Evolutionary conservation across 2,329 filamentous ascomycete genomes (phyloP), one percentile per base, ranked within the genome.

Genomic region (Colletotrichum sidae): DNA sequence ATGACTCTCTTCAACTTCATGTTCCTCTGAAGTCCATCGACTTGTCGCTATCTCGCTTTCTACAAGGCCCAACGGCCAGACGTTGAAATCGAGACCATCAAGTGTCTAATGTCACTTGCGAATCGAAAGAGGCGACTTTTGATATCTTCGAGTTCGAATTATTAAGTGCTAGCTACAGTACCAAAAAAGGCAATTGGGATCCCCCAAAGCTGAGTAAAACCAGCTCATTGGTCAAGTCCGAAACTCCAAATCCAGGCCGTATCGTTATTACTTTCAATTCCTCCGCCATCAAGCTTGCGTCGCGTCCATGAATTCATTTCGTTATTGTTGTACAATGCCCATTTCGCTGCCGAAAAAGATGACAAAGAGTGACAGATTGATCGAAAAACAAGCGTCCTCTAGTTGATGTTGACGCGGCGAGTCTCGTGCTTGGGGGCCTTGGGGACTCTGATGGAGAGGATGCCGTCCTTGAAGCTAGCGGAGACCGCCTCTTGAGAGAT

Each of bases 381-480:
- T 25, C 25, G 25, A 25, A 25, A 25, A 15, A 8, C 33, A 12
- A 33, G 37, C 13, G 39, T 15, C 41, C 17, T 61, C 80, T 82
- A 88, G 74, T 80, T 76, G 72, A 90, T 81, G 37, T 76, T 71
- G 70, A 90, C 88, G 77, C 85, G 86, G 71, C 83, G 82, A 39
- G 78, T 72, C 76, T 86, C 83, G 68, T 81, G 80, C 82, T 86
- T 88, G 79, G 84, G 86, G 33, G 86, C 84, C 83, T 91, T 92
- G 55, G 90, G 90, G 15, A 92, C 85, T 34, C 81, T 73, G 65
- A 93, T 82, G 70, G 76, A 86, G 69, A 93, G 80, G 68, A 92
- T 82, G 35, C 90, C 90, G 67, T 92, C 85, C 76, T 87, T 85
- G 70, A 92, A 85, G 58, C 74, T 82, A 54, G 90, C 90, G 49